These are phyloP conservation scores for Raffaelea ambrosiae DNA, from an alignment of 2,329 filamentous ascomycete species.

Conservation along the genomic window DNA sequence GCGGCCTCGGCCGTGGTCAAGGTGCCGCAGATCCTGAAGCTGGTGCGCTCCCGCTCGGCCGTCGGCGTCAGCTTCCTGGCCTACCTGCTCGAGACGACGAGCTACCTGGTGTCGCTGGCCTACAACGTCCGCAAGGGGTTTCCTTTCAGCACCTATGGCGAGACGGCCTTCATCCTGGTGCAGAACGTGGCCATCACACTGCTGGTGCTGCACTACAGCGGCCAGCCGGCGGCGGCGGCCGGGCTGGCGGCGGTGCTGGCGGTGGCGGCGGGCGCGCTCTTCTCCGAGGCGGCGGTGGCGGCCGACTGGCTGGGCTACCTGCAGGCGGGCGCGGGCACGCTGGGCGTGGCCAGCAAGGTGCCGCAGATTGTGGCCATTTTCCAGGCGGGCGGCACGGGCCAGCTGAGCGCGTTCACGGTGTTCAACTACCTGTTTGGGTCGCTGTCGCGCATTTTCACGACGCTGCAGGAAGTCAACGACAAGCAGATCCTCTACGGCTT, in stretches of 20 bases:
- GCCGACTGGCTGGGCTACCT: constrained; percentile 64
- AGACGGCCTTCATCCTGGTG: constrained; percentile 82
- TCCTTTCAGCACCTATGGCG: constrained; percentile 94
- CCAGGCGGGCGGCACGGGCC: constrained; percentile 79
- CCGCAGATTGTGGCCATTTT: constrained; percentile 88
- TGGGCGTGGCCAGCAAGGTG: constrained; percentile 84
- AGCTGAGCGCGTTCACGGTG: constrained; percentile 92
- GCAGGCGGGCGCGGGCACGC: constrained; percentile 73
- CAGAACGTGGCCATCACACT: constrained; percentile 89
- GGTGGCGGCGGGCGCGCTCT: constrained; percentile 59
- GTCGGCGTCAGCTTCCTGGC: constrained; percentile 81
- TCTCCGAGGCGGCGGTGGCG: constrained; percentile 56
- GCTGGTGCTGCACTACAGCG: constrained; percentile 76
- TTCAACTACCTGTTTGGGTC: constrained; percentile 97
- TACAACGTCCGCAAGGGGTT: constrained; percentile 90
- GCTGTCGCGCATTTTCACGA: constrained; percentile 92
- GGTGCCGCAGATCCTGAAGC: constrained; percentile 92
- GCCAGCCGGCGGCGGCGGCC: constrained; percentile 58
- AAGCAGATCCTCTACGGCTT: constrained; percentile 94
- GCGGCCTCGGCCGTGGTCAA: constrained; percentile 87
- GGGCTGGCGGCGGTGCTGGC: constrained; percentile 72
- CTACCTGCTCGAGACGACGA: constrained; percentile 83
- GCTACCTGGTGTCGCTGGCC: constrained; percentile 80
- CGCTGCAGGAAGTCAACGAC: constrained; percentile 93
- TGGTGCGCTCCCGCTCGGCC: constrained; percentile 70